Evolutionary conservation across 768 basidiomycete species (phyloP).

Genomic region (Tricholoma saponaceum): DNA sequence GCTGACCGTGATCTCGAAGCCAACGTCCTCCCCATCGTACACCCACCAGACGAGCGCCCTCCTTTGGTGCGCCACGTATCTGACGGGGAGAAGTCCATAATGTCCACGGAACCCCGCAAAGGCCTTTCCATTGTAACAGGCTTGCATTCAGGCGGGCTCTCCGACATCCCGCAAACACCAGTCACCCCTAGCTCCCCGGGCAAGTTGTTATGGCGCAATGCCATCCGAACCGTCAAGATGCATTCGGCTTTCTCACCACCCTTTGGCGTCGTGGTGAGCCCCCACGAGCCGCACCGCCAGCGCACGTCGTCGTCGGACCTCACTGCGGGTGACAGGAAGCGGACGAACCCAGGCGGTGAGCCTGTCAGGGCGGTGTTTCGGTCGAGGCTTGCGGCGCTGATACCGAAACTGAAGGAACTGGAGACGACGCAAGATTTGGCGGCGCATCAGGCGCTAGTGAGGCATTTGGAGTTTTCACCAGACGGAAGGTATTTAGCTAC

Average conservation of each 20-base stretch:
- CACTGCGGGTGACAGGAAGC: conserved; percentile 22
- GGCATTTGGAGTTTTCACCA: conserved; percentile 74
- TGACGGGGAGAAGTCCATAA: conserved; percentile 10
- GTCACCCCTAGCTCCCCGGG: conserved; percentile 24
- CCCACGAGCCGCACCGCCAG: conserved; percentile 26
- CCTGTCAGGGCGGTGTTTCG: conserved; percentile 33
- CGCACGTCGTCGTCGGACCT: conserved; percentile 31
- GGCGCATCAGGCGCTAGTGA: conserved; percentile 63
- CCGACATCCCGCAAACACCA: background rate
- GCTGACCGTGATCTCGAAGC: conserved; percentile 24
- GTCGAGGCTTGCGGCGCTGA: conserved; percentile 52
- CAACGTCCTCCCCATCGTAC: conserved; percentile 21
- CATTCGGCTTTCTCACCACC: conserved; percentile 25
- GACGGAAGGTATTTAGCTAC: conserved; percentile 73
- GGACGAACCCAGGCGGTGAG: conserved; percentile 23
- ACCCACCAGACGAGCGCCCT: conserved; percentile 11
- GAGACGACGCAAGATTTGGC: conserved; percentile 56
- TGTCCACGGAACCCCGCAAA: conserved; percentile 12
- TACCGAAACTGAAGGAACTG: conserved; percentile 53
- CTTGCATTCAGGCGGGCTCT: conserved; percentile 19
- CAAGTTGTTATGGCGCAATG: conserved; percentile 41
- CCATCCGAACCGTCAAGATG: conserved; percentile 39
- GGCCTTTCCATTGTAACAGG: conserved; percentile 9
- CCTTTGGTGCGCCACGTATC: conserved; percentile 15
- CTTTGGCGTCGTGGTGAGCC: conserved; percentile 6